phyloP scores from a whole-genome alignment of 495 filamentous ascomycete species.

The Penicillium salamii region DNA sequence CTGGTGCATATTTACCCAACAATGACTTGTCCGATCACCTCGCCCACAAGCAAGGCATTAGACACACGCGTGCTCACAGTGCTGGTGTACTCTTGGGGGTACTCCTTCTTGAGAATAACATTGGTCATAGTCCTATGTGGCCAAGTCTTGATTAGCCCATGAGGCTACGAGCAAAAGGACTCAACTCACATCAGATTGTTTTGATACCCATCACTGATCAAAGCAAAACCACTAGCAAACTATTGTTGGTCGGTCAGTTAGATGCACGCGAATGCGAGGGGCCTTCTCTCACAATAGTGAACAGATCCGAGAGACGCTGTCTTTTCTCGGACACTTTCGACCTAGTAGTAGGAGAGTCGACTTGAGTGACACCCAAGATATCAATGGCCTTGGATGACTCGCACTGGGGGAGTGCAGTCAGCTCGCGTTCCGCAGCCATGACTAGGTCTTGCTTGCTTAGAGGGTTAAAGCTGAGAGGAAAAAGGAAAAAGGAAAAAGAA shows the following conservation, averaged over 20 bases:
- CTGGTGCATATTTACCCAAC: constrained; percentile 33
- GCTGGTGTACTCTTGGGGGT: constrained; percentile 44
- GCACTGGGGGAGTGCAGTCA: neutral
- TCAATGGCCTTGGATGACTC: neutral
- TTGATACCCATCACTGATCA: constrained; percentile 54
- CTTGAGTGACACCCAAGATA: neutral
- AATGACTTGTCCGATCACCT: constrained; percentile 50
- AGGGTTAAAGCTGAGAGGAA: neutral
- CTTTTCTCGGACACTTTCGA: constrained; percentile 27
- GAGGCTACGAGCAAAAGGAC: neutral
- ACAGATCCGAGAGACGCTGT: constrained; percentile 44
- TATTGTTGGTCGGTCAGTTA: constrained; percentile 2
- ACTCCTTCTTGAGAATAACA: constrained; percentile 46
- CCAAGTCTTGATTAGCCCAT: neutral
- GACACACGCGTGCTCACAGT: constrained; percentile 47
- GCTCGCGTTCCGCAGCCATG: neutral
- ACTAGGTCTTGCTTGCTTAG: neutral
- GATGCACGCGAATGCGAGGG: no score
- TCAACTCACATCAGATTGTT: constrained; percentile 46
- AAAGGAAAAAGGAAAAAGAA: neutral
- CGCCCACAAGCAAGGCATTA: constrained; percentile 53
- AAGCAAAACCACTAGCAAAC: constrained; percentile 47
- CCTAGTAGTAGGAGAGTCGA: constrained; percentile 5
- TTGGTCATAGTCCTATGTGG: constrained; percentile 46
- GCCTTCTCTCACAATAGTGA: constrained; percentile 48